A percentile compares a stretch with the other conserved stretches of the same genome.
These are phyloP conservation scores for Barbarea vulgaris DNA, from an alignment of 345 rosid species.

Conservation along the genomic window DNA sequence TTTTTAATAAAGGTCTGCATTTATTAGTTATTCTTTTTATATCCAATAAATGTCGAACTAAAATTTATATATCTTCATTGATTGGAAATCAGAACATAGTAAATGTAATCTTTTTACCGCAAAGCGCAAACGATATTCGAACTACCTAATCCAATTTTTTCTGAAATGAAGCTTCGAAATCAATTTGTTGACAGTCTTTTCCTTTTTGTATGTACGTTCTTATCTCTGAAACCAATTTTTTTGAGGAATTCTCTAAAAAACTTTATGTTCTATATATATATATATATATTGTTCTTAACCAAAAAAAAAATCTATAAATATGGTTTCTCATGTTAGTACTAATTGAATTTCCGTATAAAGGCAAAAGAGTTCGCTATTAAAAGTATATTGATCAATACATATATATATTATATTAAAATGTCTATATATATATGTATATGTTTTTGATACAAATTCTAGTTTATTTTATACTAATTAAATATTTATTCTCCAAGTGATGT, in stretches of 20 bases:
- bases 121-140: not conserved
- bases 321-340: not conserved
- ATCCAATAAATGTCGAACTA: too few species aligned
- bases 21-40: not conserved
- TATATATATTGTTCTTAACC: too few species aligned
- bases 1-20: not conserved
- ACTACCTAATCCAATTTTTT: not conserved
- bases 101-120: not conserved
- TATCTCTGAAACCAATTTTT: not conserved
- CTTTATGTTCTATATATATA: not conserved
- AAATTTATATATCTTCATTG: not conserved
- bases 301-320: too few species aligned
- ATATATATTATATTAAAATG: too few species aligned
- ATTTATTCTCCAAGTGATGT: not conserved
- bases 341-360: not conserved
- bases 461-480: not conserved
- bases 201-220: not conserved
- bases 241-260: not conserved
- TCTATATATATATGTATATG: not conserved
- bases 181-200: not conserved
- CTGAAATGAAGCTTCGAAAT: not conserved
- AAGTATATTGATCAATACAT: not conserved
- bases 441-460: not conserved
- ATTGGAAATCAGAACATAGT: not conserved
- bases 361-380: not conserved